Evolutionary conservation across 2,329 filamentous ascomycete species (phyloP), one percentile per base, ranked within the genome.

Genomic region (Trichophyton verrucosum): DNA sequence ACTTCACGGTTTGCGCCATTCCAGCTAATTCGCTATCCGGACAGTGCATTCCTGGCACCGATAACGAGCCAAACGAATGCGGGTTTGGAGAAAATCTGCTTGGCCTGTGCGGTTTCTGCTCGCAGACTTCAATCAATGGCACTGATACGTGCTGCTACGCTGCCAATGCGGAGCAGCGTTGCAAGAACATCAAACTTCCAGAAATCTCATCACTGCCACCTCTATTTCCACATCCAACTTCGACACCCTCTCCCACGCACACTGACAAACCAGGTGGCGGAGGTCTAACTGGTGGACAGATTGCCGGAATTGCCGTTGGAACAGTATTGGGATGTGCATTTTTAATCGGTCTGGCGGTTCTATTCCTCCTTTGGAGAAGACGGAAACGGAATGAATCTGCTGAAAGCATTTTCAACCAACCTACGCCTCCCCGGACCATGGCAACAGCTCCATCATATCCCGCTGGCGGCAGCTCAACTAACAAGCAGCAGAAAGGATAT

Each of bases 121-220:
- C 83, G 47, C 80, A 85, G 5, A 92, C 88, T 67, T 91, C 91
- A 30, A 83, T 86, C 64, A 97, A 97, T 74, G 87, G 90, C 8
- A 97, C 92, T 58, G 92, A 97, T 72, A 95, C 91, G 2, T 99
- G 94, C 78, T 99, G 94, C 74, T 86, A 91, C 69, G 90, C 85
- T 68, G 85, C 91, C 3, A 80, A 90, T 64, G 86, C 87, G n/a
- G 82, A 89, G 62, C 76, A 77, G 27, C 82, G 85, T 64, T 99
- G 94, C 72, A 76, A 82, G 57, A 82, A 83, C 58, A 88, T 99
- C n/a, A 78, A 82, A 27, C 78, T 99, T 5, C 94, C 94, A 0
- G 83, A 84, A 0, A 61, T 71, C 7, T 86, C 91, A 56, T 77
- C 79, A 15, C 75, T 86, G 65, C 76, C 78, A n/a, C 79, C 81